Conservation (phyloP, 306 rosid species). For the Crataegus laevigata region DNA sequence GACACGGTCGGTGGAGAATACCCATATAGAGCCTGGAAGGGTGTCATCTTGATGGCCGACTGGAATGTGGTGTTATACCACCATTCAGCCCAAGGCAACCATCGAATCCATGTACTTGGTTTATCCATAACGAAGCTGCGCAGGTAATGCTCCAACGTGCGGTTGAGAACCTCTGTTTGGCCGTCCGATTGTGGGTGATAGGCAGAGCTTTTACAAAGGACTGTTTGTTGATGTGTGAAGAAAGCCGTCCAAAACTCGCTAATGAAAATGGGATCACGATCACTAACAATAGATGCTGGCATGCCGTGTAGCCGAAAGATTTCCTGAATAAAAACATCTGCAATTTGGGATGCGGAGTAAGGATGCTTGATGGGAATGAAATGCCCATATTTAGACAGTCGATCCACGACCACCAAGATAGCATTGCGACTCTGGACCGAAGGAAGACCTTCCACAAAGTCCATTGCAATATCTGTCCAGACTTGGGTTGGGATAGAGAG, state of each 20-base stretch:
- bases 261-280: not conserved
- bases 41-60: not conserved
- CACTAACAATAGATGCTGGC: not conserved
- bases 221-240: no score
- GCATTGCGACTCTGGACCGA: not conserved
- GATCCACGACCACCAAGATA: not conserved
- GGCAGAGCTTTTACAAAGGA: not conserved
- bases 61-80: not conserved
- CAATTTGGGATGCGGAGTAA: not conserved
- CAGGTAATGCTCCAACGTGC: not conserved
- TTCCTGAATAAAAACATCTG: no score
- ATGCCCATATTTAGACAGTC: not conserved
- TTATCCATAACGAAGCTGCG: not conserved
- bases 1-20: no score
- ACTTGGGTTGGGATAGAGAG: not conserved
- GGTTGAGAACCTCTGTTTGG: not conserved
- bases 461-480: not conserved
- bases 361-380: not conserved
- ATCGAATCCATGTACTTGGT: not conserved
- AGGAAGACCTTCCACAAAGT: not conserved
- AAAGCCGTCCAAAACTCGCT: not conserved
- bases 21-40: not conserved
- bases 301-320: not conserved
- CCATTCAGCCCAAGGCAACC: not conserved
- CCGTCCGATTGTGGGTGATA: not conserved